These are phyloP conservation scores for Artemisia argyi DNA, from an alignment of 129 eudicot species.

Conservation along the genomic window DNA sequence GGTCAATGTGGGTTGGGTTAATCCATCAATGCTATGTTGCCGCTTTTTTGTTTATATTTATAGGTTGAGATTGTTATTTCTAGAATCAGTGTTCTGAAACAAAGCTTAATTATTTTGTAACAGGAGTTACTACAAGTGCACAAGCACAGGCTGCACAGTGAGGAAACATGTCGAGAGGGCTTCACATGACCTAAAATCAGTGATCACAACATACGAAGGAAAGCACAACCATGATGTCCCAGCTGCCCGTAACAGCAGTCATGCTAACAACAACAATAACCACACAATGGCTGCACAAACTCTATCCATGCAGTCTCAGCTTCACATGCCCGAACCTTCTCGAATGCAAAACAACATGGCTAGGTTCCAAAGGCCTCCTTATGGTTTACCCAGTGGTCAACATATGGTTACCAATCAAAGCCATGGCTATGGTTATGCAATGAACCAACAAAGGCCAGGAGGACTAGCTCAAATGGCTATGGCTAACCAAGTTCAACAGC, in stretches of 20 bases:
- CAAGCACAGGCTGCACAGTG: slow-evolving; percentile 78
- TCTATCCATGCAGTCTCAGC: slow-evolving; percentile 32
- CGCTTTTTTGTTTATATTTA: background rate
- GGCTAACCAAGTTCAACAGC: slow-evolving; percentile 52
- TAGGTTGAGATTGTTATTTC: background rate
- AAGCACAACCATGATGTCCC: slow-evolving; percentile 95
- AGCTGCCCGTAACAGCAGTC: slow-evolving; percentile 79
- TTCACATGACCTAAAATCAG: slow-evolving; percentile 81
- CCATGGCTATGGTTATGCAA: slow-evolving; percentile 56
- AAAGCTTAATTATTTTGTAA: slow-evolving; percentile 1
- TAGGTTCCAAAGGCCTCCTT: slow-evolving; percentile 53
- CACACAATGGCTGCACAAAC: slow-evolving; percentile 29
- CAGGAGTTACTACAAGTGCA: slow-evolving; percentile 98
- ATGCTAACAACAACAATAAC: slow-evolving; percentile 43
- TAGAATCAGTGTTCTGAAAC: background rate
- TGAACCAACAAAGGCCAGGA: slow-evolving; percentile 41
- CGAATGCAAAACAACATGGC: slow-evolving; percentile 54
- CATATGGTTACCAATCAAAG: slow-evolving; percentile 39
- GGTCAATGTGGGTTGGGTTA: slow-evolving; percentile 7
- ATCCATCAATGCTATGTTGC: no score
- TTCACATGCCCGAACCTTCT: slow-evolving; percentile 60
- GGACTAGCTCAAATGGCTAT: slow-evolving; percentile 52
- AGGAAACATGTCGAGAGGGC: slow-evolving; percentile 93
- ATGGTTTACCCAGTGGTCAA: slow-evolving; percentile 30
- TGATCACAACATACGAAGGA: slow-evolving; percentile 89